Conservation (phyloP, 2,329 filamentous ascomycete genomes). For the Berkeleyomyces basicola region DNA sequence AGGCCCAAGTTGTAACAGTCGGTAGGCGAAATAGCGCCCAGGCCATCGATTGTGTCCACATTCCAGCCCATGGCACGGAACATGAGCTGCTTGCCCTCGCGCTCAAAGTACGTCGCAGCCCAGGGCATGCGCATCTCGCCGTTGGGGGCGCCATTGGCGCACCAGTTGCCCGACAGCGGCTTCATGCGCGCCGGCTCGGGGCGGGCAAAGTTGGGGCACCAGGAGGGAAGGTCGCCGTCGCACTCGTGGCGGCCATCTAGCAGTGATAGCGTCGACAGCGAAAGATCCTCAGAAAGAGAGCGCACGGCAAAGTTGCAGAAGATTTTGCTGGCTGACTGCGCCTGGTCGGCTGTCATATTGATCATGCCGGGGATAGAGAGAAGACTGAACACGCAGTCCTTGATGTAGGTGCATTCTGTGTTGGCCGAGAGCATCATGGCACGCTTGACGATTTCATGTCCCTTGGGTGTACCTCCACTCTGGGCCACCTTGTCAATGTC, state of each 20-base stretch:
- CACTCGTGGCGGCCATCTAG: slow-evolving; percentile 8
- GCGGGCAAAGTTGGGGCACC: slow-evolving; percentile 12
- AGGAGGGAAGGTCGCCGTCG: slow-evolving; percentile 8
- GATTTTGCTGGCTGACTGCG: slow-evolving; percentile 2
- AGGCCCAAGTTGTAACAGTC: slow-evolving; percentile 4
- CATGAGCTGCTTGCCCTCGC: not conserved
- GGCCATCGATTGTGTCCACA: slow-evolving; percentile 8
- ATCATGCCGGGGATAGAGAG: slow-evolving; percentile 6
- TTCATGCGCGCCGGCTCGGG: not conserved
- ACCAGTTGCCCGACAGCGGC: slow-evolving; percentile 3
- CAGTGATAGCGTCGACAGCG: slow-evolving; percentile 8
- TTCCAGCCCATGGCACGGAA: slow-evolving; percentile 13
- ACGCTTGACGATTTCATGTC: slow-evolving; percentile 1
- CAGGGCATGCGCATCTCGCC: slow-evolving; percentile 9
- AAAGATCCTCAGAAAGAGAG: slow-evolving; percentile 8
- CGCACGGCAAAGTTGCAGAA: slow-evolving; percentile 8
- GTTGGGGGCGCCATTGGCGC: slow-evolving; percentile 10
- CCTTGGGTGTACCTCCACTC: not conserved
- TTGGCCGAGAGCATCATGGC: slow-evolving; percentile 2
- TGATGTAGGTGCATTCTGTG: slow-evolving; percentile 8
- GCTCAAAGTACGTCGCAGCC: slow-evolving; percentile 13
- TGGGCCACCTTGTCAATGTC: not conserved
- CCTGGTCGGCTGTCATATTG: not conserved
- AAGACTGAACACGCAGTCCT: slow-evolving; percentile 9
- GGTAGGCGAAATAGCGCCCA: slow-evolving; percentile 9